Percentiles rank a stretch among this genome's conserved stretches.
Evolutionary conservation across 169 alveolate species (phyloP).

Genomic region (Plasmodium falciparum): DNA sequence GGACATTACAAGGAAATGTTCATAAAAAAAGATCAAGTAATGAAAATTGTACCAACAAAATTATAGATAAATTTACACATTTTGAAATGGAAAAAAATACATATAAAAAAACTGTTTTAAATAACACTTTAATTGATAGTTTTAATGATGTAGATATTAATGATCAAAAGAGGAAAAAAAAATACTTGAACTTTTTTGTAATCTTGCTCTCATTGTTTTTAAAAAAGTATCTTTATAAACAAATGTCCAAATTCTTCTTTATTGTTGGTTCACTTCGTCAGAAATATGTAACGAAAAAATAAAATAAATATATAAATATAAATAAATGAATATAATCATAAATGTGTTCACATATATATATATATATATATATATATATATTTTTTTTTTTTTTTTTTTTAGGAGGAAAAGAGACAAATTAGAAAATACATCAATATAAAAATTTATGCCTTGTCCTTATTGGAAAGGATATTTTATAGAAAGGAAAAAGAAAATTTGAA

Average conservation of each 20-base stretch:
- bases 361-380: not conserved
- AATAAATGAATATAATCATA: not conserved
- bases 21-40: not conserved
- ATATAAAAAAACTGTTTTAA: constrained; percentile 18
- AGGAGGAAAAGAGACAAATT: constrained; percentile 47
- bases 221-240: constrained; percentile 32
- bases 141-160: constrained; percentile 52
- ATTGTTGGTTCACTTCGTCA: constrained; percentile 20
- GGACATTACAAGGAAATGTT: not conserved
- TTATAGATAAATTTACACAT: not conserved
- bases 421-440: constrained; percentile 36
- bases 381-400: not conserved
- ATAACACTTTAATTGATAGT: constrained; percentile 57
- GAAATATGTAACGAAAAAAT: constrained; percentile 24
- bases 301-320: not conserved
- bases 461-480: constrained; percentile 21
- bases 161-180: constrained; percentile 47
- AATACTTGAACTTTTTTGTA: constrained; percentile 51
- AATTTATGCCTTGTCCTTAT: constrained; percentile 24
- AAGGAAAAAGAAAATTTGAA: not conserved
- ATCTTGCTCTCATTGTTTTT: constrained; percentile 42
- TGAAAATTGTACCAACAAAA: not conserved
- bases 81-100: not conserved
- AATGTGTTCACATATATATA: not conserved
- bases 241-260: constrained; percentile 13